A percentile compares a stretch with the other conserved stretches of the same genome.
Conservation (phyloP, 306 rosid species). For the Gastrolobium bilobum region DNA sequence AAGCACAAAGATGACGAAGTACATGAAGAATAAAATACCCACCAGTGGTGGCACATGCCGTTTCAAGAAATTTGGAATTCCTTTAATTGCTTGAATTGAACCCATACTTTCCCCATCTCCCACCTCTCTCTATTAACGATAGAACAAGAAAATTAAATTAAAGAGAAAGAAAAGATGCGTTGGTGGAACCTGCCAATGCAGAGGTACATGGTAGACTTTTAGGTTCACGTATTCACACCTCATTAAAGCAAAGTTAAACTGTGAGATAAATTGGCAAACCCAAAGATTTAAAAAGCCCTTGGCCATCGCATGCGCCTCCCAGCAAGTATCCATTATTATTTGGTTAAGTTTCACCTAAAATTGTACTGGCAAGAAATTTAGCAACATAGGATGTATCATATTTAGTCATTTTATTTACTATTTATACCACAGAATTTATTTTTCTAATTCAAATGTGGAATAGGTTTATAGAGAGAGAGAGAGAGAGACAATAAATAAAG, state of each 20-base stretch:
- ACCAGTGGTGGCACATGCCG: not conserved
- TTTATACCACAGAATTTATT: not conserved
- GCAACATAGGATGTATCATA: conserved; percentile 17
- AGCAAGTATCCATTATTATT: no score
- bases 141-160: not conserved
- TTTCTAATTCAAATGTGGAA: conserved; percentile 20
- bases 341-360: conserved; percentile 13
- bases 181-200: conserved; percentile 29
- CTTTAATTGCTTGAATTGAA: not conserved
- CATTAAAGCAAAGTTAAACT: conserved; percentile 49
- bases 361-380: conserved; percentile 41
- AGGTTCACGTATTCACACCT: conserved; percentile 56
- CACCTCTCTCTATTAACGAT: not conserved
- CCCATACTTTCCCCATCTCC: not conserved
- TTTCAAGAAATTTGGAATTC: conserved; percentile 9
- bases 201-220: conserved; percentile 24
- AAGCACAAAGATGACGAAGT: no score
- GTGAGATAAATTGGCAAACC: conserved; percentile 9
- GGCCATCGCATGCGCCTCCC: no score
- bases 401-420: conserved; percentile 29
- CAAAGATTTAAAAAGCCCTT: not conserved
- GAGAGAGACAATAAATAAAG: not conserved
- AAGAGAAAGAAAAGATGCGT: conserved; percentile 7
- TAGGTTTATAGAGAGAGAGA: not conserved
- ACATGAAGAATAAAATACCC: no score